Conservation (phyloP, 768 basidiomycete genomes). For the Tylopilus vinaceipallidus region DNA sequence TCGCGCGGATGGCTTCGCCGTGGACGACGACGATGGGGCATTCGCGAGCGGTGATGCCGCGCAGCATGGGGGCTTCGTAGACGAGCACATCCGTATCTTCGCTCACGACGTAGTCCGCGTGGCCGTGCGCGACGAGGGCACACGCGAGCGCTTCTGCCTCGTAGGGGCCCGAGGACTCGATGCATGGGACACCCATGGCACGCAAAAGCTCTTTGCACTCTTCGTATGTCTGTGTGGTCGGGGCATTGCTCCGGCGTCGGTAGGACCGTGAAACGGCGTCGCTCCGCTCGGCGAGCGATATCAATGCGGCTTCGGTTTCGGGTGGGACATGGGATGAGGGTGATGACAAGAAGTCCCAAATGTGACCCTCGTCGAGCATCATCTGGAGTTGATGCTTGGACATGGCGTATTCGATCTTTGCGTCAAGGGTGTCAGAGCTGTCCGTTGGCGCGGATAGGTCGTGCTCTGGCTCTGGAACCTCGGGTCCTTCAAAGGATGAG, state of each 20-base stretch:
- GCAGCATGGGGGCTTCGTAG: conserved; percentile 79
- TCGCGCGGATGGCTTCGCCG: conserved; percentile 57
- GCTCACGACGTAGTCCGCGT: conserved; percentile 85
- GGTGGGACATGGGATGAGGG: conserved; percentile 7
- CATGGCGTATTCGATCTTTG: conserved; percentile 45
- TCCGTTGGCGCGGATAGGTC: conserved; percentile 3
- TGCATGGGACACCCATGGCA: conserved; percentile 81
- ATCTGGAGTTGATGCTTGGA: conserved; percentile 64
- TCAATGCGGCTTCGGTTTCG: conserved; percentile 24
- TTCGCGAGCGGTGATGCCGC: conserved; percentile 63
- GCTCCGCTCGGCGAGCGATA: conserved; percentile 49
- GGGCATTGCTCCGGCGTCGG: conserved; percentile 55
- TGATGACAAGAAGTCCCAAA: conserved; percentile 51
- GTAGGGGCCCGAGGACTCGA: conserved; percentile 63
- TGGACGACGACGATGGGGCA: conserved; percentile 63
- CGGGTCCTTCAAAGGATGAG: conserved; percentile 23
- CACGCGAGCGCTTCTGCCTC: conserved; percentile 90
- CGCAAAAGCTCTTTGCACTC: conserved; percentile 67
- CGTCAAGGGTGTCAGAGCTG: conserved; percentile 32
- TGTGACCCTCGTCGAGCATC: conserved; percentile 53
- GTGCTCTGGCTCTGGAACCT: conserved; percentile 7
- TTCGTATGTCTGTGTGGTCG: conserved; percentile 62
- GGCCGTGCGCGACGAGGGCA: conserved; percentile 67
- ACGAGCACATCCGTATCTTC: conserved; percentile 89
- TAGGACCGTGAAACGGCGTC: conserved; percentile 62